Conservation (phyloP, 441 rosid species). For the Aleurites moluccanus region DNA sequence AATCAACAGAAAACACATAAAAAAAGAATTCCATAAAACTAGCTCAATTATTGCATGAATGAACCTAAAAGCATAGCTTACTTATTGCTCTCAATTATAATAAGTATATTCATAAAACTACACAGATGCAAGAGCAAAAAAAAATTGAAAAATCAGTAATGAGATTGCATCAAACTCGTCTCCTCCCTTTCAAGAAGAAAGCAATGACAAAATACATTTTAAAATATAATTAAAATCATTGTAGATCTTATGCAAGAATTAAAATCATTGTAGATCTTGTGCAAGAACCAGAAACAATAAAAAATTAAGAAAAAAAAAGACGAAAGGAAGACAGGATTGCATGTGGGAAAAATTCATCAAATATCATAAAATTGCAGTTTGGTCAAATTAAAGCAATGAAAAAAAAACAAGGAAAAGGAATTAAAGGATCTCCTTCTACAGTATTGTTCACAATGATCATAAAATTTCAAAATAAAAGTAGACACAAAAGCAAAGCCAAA, state of each 20-base stretch:
- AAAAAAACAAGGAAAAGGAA: not conserved
- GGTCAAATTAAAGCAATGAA: not conserved
- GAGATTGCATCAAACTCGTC: not conserved
- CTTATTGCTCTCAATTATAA: not conserved
- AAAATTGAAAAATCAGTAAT: not conserved
- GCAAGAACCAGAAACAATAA: not conserved
- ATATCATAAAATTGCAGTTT: not conserved
- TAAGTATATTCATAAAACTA: not conserved
- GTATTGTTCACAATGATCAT: not conserved
- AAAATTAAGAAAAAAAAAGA: not conserved
- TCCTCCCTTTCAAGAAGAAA: not conserved
- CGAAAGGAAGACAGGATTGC: not conserved
- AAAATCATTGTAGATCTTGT: not conserved
- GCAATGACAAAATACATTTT: not conserved
- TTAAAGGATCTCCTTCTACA: not conserved
- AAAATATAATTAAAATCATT: not conserved
- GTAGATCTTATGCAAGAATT: too few relatives aligned
- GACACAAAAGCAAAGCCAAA: not conserved
- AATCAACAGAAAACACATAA: not conserved
- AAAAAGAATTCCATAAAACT: constrained; percentile 1
- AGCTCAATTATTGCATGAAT: not conserved
- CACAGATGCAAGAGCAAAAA: not conserved
- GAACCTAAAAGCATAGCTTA: not conserved
- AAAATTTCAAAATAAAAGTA: not conserved
- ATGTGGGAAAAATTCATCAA: not conserved